Conservation (phyloP, 192 early-diverging fungal species). For the Dissophora ornata region DNA sequence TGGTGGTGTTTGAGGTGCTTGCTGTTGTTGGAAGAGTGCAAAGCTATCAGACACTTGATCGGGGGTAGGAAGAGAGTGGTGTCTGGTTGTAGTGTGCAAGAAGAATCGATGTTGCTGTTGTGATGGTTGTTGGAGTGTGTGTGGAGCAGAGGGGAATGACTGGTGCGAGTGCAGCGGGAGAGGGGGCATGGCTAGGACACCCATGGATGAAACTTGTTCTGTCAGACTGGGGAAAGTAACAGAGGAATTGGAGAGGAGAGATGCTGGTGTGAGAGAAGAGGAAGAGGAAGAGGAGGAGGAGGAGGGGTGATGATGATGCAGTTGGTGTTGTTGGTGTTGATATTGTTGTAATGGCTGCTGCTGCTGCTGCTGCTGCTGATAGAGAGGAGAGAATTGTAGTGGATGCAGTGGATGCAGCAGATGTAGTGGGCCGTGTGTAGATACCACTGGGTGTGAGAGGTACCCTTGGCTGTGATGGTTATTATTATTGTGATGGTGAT, state of each 20-base stretch:
- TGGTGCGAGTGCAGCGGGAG: slow-evolving; percentile 20
- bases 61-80: slow-evolving; percentile 11
- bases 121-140: neutral
- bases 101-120: slow-evolving; percentile 23
- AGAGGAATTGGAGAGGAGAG: neutral
- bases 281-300: slow-evolving; percentile 5
- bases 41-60: neutral
- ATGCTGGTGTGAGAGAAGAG: neutral
- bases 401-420: slow-evolving; percentile 1
- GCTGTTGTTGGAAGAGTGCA: slow-evolving; percentile 5
- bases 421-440: too few relatives aligned
- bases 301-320: slow-evolving; percentile 1
- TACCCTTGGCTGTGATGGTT: too few relatives aligned
- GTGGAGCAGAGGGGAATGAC: neutral
- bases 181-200: slow-evolving; percentile 30
- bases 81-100: neutral
- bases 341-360: slow-evolving; percentile 5
- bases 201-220: slow-evolving; percentile 25
- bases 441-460: too few relatives aligned
- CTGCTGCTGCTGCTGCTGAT: slow-evolving; percentile 3
- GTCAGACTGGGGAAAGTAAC: neutral
- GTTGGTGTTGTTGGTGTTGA: slow-evolving; percentile 6
- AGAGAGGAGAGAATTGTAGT: neutral
- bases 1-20: slow-evolving; percentile 1
- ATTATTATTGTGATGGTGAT: too few relatives aligned